Evolutionary conservation across 2,329 filamentous ascomycete species (phyloP).

Genomic region (Microdochium bolleyi): DNA sequence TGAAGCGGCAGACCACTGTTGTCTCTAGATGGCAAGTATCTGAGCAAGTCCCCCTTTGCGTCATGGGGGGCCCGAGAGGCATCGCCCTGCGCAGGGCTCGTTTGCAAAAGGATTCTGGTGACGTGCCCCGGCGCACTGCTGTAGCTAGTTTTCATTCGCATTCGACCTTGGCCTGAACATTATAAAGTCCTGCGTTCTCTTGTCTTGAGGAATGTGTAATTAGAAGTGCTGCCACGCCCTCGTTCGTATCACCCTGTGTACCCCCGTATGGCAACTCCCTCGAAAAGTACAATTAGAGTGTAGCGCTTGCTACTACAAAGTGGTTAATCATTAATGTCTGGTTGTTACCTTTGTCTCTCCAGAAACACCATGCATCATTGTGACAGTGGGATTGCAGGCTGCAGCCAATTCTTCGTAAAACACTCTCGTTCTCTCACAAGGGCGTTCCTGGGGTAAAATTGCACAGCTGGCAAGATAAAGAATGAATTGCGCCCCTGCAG

Average conservation of each 20-base stretch:
- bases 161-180: neutral
- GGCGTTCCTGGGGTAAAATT: neutral
- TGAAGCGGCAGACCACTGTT: neutral
- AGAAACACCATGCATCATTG: neutral
- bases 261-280: neutral
- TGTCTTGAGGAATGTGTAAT: neutral
- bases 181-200: neutral
- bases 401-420: neutral
- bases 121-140: neutral
- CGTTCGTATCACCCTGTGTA: neutral
- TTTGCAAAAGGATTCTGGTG: neutral
- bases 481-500: neutral
- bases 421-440: neutral
- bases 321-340: neutral
- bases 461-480: neutral
- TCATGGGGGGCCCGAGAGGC: neutral
- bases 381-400: neutral
- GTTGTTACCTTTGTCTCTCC: neutral
- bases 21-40: neutral
- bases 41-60: neutral
- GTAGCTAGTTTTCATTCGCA: neutral
- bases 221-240: neutral
- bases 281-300: neutral
- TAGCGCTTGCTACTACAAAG: neutral
- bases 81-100: neutral